Conservation (phyloP, 2,329 filamentous ascomycete genomes). For the Incumbomyces lentus region DNA sequence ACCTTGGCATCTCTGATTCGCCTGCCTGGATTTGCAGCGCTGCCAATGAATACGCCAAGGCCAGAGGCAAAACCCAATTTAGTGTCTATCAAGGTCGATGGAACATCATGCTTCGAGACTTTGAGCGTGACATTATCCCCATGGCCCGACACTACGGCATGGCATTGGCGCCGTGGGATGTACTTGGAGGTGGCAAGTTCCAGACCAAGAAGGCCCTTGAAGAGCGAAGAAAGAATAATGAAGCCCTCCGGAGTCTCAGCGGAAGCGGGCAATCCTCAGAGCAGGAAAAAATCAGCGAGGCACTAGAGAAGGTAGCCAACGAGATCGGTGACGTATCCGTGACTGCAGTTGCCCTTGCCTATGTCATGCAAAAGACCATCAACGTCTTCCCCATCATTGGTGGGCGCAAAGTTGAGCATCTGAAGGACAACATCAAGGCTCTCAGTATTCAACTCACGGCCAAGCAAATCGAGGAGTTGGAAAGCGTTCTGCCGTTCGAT, state of each 20-base stretch:
- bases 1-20: conserved; percentile 32
- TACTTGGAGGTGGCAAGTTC: conserved; percentile 44
- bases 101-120: conserved; percentile 30
- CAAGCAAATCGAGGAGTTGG: conserved; percentile 57
- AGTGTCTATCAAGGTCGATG: conserved; percentile 30
- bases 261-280: conserved; percentile 34
- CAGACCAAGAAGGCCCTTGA: conserved; percentile 39
- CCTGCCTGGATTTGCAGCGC: conserved; percentile 33
- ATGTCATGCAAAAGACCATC: conserved; percentile 59
- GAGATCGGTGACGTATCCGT: conserved; percentile 45
- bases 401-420: conserved; percentile 57
- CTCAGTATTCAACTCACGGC: conserved; percentile 49
- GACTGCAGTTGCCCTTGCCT: conserved; percentile 58
- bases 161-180: conserved; percentile 50
- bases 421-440: conserved; percentile 60
- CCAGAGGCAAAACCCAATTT: conserved; percentile 31
- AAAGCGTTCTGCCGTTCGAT: conserved; percentile 51
- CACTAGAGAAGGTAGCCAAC: conserved; percentile 50
- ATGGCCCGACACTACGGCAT: conserved; percentile 32
- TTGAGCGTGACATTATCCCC: conserved; percentile 34
- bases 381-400: conserved; percentile 67
- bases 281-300: conserved; percentile 43
- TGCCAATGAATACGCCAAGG: conserved; percentile 31
- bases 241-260: conserved; percentile 28
- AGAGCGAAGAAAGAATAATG: conserved; percentile 32